Conservation (phyloP, 176 grass and related monocot genomes). For the Oryza rufipogon region DNA sequence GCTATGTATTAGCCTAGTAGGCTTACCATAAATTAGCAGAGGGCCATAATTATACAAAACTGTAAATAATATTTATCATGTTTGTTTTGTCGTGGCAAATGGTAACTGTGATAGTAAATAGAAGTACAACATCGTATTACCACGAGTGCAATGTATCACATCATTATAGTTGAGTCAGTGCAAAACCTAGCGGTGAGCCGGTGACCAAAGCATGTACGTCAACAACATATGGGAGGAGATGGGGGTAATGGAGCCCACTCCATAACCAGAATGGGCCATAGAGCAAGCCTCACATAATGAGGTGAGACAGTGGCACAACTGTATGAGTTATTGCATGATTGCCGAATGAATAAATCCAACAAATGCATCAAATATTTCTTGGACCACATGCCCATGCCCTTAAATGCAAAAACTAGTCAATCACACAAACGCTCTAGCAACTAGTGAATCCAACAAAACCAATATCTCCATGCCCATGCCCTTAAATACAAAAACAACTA, state of each 20-base stretch:
- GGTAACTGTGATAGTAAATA: neutral
- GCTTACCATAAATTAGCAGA: constrained; percentile 11
- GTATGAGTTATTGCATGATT: constrained; percentile 3
- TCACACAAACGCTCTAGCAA: neutral
- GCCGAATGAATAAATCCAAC: constrained; percentile 13
- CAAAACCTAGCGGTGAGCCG: neutral
- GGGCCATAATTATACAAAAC: neutral
- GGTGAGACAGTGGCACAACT: neutral
- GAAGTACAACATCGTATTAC: neutral
- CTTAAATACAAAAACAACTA: neutral
- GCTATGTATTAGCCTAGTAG: neutral
- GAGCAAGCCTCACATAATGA: neutral
- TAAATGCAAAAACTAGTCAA: neutral
- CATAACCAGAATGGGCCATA: constrained; percentile 2
- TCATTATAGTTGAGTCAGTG: neutral
- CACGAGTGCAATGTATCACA: neutral
- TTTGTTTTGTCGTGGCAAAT: neutral
- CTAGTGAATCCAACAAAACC: neutral
- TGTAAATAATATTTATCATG: neutral
- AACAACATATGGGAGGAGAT: neutral
- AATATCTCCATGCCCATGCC: neutral
- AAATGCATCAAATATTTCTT: constrained; percentile 17
- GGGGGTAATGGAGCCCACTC: neutral
- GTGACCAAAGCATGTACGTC: neutral
- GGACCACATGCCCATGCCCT: neutral